Evolutionary conservation across 768 basidiomycete species (phyloP).

Genomic region (Clitopilus passeckerianus): DNA sequence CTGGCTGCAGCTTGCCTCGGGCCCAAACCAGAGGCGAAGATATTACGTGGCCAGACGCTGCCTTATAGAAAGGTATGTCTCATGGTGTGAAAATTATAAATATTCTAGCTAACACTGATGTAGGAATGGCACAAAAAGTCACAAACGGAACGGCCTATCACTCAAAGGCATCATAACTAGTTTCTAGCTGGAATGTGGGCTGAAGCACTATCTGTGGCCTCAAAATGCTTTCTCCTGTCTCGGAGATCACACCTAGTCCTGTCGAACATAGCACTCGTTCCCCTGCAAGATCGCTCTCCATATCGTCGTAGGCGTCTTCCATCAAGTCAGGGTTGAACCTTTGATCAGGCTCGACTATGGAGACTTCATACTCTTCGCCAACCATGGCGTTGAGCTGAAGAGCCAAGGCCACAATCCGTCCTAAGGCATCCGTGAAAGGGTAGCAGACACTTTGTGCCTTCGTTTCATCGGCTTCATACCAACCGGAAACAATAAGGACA

Average conservation of each 20-base stretch:
- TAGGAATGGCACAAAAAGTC: too few relatives aligned
- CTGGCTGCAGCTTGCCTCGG: too few relatives aligned
- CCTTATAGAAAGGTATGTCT: too few relatives aligned
- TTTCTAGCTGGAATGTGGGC: neutral
- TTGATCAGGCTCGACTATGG: constrained; percentile 12
- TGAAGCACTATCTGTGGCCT: neutral
- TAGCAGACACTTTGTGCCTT: constrained; percentile 2
- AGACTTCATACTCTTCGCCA: constrained; percentile 19
- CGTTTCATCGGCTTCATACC: constrained; percentile 10
- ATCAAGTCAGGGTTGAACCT: neutral
- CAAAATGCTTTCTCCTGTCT: neutral
- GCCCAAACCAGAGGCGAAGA: too few relatives aligned
- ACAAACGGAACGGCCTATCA: too few relatives aligned
- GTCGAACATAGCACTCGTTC: neutral
- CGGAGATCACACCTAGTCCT: neutral
- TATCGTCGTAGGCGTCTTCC: neutral
- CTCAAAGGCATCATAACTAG: neutral
- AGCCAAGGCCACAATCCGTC: constrained; percentile 22
- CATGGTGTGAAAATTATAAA: too few relatives aligned
- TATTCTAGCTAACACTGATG: too few relatives aligned
- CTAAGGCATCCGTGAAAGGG: constrained; percentile 7
- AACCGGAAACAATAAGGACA: constrained; percentile 21
- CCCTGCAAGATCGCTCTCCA: neutral
- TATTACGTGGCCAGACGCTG: too few relatives aligned
- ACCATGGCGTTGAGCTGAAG: constrained; percentile 25